Evolutionary conservation across 768 basidiomycete species (phyloP).

Genomic region (Lactarius hatsudake): DNA sequence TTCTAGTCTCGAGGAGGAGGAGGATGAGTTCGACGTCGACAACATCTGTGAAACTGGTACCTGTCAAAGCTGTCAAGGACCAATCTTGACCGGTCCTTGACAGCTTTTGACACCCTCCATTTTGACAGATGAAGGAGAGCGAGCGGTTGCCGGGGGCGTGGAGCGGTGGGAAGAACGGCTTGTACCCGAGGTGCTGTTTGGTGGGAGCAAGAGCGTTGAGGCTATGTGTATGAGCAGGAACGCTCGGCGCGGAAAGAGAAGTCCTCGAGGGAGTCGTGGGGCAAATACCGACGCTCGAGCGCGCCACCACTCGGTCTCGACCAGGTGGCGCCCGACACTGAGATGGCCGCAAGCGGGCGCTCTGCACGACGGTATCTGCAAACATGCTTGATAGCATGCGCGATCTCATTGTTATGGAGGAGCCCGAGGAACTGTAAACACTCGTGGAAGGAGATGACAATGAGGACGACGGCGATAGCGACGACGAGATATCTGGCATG

Average conservation of each 20-base stretch:
- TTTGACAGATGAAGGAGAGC: too few species aligned
- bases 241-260: constrained; percentile 45
- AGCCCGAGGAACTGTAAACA: too few species aligned
- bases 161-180: constrained; percentile 84
- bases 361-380: constrained; percentile 53
- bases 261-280: constrained; percentile 36
- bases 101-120: too few species aligned
- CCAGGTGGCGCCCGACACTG: constrained; percentile 11
- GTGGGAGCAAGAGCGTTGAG: constrained; percentile 50
- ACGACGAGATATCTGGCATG: constrained; percentile 34
- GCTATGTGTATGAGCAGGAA: constrained; percentile 48
- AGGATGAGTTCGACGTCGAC: constrained; percentile 5
- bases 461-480: constrained; percentile 6
- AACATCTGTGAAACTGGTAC: too few species aligned
- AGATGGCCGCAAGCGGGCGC: constrained; percentile 15
- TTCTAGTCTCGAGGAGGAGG: constrained; percentile 82
- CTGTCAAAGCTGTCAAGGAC: too few species aligned
- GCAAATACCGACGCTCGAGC: constrained; percentile 49
- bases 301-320: constrained; percentile 38
- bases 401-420: too few species aligned
- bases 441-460: constrained; percentile 30
- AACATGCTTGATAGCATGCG: too few species aligned
- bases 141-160: constrained; percentile 43
- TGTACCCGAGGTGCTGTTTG: constrained; percentile 76
- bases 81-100: too few species aligned